Percentiles rank a stretch among this genome's conserved stretches.
These are phyloP conservation scores for Vigna trinervia DNA, from an alignment of 306 rosid genomes.

Conservation along the genomic window DNA sequence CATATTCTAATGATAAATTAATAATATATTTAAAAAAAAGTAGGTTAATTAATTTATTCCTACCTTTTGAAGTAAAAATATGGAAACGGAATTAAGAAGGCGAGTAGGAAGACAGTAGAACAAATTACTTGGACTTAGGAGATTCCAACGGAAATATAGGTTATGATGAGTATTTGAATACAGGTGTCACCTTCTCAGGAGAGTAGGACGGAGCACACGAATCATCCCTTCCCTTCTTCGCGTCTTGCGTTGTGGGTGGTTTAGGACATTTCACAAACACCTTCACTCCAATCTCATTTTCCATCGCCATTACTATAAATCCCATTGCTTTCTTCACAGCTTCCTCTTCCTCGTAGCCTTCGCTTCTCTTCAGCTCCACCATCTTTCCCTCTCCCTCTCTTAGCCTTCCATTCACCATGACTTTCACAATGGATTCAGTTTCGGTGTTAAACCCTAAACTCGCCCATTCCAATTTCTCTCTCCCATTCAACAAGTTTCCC, in stretches of 20 bases:
- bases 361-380: conserved; percentile 32
- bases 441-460: conserved; percentile 70
- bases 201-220: neutral
- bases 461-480: conserved; percentile 31
- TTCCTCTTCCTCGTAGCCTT: conserved; percentile 47
- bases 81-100: too few species aligned
- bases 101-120: neutral
- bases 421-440: conserved; percentile 63
- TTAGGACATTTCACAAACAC: conserved; percentile 43
- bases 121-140: neutral
- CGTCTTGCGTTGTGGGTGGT: neutral
- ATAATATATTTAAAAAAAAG: too few species aligned
- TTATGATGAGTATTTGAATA: neutral
- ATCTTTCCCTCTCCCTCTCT: neutral
- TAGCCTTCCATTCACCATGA: conserved; percentile 38
- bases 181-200: neutral
- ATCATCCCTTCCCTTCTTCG: neutral
- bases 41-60: too few species aligned
- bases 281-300: neutral
- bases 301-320: neutral
- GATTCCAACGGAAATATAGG: neutral
- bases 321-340: neutral
- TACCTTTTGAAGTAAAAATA: too few species aligned
- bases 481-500: conserved; percentile 42
- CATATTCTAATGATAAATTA: too few species aligned